Conservation (phyloP, 2,329 filamentous ascomycete species). For the Lasiodiplodia citricola region DNA sequence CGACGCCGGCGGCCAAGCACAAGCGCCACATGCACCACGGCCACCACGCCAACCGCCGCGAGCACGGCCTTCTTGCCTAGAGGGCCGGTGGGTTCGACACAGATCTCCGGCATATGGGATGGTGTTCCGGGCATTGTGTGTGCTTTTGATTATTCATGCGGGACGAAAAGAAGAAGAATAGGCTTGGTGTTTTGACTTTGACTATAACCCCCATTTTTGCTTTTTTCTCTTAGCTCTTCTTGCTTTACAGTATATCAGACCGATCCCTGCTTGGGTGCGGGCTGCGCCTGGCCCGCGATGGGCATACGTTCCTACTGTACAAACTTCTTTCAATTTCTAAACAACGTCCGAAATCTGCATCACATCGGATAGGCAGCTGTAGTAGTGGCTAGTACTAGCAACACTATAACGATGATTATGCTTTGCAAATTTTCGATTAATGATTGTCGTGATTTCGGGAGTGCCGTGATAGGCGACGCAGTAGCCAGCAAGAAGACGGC, state of each 20-base stretch:
- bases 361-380: slow-evolving; percentile 12
- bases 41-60: slow-evolving; percentile 37
- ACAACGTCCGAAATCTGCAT: slow-evolving; percentile 14
- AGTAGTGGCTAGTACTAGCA: slow-evolving; percentile 9
- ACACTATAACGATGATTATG: slow-evolving; percentile 23
- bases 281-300: slow-evolving; percentile 6
- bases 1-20: slow-evolving; percentile 32
- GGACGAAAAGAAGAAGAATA: slow-evolving; percentile 18
- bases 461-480: background rate
- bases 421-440: background rate
- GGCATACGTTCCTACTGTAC: slow-evolving; percentile 7
- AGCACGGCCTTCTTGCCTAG: slow-evolving; percentile 26
- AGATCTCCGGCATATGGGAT: slow-evolving; percentile 2
- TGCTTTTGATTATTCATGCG: slow-evolving; percentile 20
- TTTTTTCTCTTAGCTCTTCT: background rate
- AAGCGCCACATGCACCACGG: slow-evolving; percentile 36
- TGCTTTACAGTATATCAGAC: slow-evolving; percentile 19
- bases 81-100: background rate
- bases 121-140: slow-evolving; percentile 17
- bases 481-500: background rate
- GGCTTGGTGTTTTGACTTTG: slow-evolving; percentile 22
- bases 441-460: background rate
- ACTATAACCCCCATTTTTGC: slow-evolving; percentile 5
- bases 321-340: slow-evolving; percentile 16
- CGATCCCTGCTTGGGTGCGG: background rate